These are phyloP conservation scores for Camellia sinensis DNA, from an alignment of 148 eudicot genomes.

Conservation along the genomic window DNA sequence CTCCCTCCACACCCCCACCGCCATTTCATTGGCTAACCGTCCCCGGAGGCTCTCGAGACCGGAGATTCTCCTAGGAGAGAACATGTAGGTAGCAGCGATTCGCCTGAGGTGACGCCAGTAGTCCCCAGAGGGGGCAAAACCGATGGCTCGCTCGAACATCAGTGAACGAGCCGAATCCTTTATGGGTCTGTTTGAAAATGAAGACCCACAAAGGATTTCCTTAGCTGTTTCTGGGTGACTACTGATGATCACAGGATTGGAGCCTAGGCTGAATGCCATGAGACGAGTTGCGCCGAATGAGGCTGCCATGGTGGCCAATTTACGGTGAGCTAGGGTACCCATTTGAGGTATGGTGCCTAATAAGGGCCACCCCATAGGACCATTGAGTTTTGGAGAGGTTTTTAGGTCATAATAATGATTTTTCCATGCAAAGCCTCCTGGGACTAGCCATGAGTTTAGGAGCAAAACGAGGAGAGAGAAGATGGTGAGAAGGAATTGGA, in stretches of 20 bases:
- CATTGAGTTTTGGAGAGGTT: constrained; percentile 31
- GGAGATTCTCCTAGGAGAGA: constrained; percentile 62
- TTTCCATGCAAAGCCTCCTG: constrained; percentile 86
- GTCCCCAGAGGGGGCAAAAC: constrained; percentile 62
- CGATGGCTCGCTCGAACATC: constrained; percentile 82
- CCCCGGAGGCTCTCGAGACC: constrained; percentile 48
- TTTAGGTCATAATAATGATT: constrained; percentile 16
- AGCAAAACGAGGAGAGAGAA: constrained; percentile 35
- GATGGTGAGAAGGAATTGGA: constrained; percentile 23
- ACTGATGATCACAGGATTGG: constrained; percentile 54
- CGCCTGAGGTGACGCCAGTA: constrained; percentile 68
- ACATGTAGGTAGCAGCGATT: constrained; percentile 52
- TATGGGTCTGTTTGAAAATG: constrained; percentile 70
- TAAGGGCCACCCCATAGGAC: constrained; percentile 68
- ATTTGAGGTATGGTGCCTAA: constrained; percentile 59
- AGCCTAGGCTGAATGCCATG: constrained; percentile 71
- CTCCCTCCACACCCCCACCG: constrained; percentile 29
- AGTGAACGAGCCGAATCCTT: constrained; percentile 57
- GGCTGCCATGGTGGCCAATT: constrained; percentile 49
- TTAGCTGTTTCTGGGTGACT: constrained; percentile 72
- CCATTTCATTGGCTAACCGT: constrained; percentile 44
- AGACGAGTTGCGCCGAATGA: constrained; percentile 47
- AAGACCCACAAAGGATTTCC: constrained; percentile 53
- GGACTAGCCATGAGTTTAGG: constrained; percentile 50
- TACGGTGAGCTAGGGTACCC: constrained; percentile 60